phyloP scores from a whole-genome alignment of 345 rosid species.

The Litchi chinensis region DNA sequence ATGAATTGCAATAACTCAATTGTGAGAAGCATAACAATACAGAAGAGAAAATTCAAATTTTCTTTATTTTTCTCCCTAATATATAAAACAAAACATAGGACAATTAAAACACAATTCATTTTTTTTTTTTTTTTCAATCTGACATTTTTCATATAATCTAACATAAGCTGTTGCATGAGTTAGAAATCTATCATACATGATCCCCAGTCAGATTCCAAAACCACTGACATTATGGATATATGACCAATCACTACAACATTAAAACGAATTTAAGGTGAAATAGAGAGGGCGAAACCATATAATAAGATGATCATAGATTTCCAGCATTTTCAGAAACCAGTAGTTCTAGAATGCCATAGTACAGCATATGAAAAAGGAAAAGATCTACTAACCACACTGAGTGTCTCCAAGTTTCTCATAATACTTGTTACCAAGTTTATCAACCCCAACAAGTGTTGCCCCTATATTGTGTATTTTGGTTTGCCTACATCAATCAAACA shows the following conservation, averaged over 20 bases:
- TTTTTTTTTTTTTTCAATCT: background rate
- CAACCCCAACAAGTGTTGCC: constrained; percentile 81
- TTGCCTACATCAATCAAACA: constrained; percentile 60
- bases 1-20: background rate
- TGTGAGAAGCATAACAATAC: background rate
- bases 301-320: background rate
- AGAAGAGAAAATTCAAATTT: background rate
- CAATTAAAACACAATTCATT: background rate
- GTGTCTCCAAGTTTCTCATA: constrained; percentile 72
- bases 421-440: constrained; percentile 91
- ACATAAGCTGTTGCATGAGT: background rate
- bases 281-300: background rate
- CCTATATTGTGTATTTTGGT: constrained; percentile 92
- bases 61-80: background rate
- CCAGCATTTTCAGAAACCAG: background rate
- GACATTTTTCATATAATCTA: background rate
- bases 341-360: background rate
- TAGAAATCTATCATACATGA: background rate
- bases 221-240: background rate
- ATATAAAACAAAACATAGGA: background rate
- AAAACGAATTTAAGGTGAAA: background rate
- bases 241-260: background rate
- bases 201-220: background rate
- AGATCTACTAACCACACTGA: constrained; percentile 60
- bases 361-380: background rate